Evolutionary conservation across 2,329 filamentous ascomycete genomes (phyloP).

Genomic region (Alternaria arbusti): DNA sequence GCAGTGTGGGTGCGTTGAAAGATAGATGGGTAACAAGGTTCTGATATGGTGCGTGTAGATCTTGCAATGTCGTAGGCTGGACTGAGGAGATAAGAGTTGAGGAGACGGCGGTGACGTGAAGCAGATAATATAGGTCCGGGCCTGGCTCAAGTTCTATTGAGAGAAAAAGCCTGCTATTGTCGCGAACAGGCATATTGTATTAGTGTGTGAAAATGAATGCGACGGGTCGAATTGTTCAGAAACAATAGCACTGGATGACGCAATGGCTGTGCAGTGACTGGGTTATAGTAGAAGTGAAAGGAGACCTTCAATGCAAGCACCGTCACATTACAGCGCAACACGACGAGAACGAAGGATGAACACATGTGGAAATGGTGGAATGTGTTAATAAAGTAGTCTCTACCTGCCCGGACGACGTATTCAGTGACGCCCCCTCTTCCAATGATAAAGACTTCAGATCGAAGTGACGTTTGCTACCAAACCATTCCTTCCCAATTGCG

Average conservation of each 20-base stretch:
- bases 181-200: accelerated
- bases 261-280: not conserved
- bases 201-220: not conserved
- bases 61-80: not conserved
- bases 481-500: not conserved
- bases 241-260: not conserved
- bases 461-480: not conserved
- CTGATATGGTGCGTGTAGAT: not conserved
- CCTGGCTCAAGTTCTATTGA: not conserved
- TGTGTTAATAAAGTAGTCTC: not conserved
- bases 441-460: not conserved
- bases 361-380: not conserved
- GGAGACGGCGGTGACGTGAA: not conserved
- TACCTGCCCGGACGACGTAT: not conserved
- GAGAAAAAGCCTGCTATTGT: not conserved
- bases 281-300: not conserved
- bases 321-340: not conserved
- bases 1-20: not conserved
- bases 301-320: not conserved
- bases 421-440: not conserved
- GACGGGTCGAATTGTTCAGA: not conserved
- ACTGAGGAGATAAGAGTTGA: not conserved
- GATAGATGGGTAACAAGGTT: not conserved
- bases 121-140: not conserved
- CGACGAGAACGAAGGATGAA: not conserved